Conservation (phyloP, 2,329 filamentous ascomycete genomes). For the Onygena corvina region DNA sequence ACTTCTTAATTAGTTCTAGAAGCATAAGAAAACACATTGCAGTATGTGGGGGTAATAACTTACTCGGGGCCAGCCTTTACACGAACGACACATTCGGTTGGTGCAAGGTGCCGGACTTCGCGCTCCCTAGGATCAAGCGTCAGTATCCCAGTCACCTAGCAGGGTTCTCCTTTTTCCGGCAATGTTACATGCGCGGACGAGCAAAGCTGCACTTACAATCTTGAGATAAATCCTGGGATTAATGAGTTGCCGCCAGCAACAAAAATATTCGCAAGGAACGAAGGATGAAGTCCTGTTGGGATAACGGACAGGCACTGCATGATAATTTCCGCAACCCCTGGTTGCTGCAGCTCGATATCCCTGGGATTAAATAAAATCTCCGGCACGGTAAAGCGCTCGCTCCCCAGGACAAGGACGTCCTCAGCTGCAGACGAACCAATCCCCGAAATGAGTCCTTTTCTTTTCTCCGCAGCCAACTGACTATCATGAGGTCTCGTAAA, state of each 20-base stretch:
- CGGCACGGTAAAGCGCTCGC: slow-evolving; percentile 82
- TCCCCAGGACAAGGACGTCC: slow-evolving; percentile 74
- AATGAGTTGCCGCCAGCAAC: slow-evolving; percentile 77
- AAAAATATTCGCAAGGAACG: slow-evolving; percentile 72
- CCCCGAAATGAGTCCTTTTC: slow-evolving; percentile 39
- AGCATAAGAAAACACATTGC: slow-evolving; percentile 3
- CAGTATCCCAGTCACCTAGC: slow-evolving; percentile 2
- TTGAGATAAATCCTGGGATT: slow-evolving; percentile 68
- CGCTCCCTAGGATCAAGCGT: slow-evolving; percentile 37
- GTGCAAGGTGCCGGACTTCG: slow-evolving; percentile 59
- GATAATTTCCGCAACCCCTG: slow-evolving; percentile 70
- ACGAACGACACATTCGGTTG: slow-evolving; percentile 65
- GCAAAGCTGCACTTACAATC: slow-evolving; percentile 42
- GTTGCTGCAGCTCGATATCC: slow-evolving; percentile 74
- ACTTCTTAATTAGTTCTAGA: slow-evolving; percentile 20
- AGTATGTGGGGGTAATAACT: slow-evolving; percentile 19
- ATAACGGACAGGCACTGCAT: slow-evolving; percentile 63
- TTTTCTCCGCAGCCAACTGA: slow-evolving; percentile 42
- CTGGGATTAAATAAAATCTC: slow-evolving; percentile 79
- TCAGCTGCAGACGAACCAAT: slow-evolving; percentile 46
- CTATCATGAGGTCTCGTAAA: slow-evolving; percentile 68
- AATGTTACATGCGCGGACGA: neutral
- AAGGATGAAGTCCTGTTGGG: slow-evolving; percentile 72
- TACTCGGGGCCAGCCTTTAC: slow-evolving; percentile 56
- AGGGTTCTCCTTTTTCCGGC: neutral